Evolutionary conservation across 2,329 filamentous ascomycete species (phyloP), one percentile per base, ranked within the genome.

Genomic region (Scytalidium sp.): DNA sequence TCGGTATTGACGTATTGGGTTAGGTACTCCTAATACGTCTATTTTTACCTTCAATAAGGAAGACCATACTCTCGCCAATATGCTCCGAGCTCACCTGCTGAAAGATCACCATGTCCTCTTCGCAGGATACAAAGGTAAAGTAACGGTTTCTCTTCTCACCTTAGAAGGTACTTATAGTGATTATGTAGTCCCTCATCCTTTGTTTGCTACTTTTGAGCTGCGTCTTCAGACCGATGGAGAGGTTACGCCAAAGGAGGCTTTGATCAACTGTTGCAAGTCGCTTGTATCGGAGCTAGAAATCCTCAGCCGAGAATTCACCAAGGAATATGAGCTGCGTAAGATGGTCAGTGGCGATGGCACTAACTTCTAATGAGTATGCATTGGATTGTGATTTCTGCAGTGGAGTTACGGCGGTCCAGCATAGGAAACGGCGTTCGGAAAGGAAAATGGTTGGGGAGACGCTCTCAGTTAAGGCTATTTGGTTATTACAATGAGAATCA

Each of bases 31-130:
- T 19, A 96, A 96, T 67, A 91, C 89, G n/a, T 88, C 90, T 9
- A 88, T 97, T 70, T 99, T 99, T 74, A 84, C 90, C 51, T 85
- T 99, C 72, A 90, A 90, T 72, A 97, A 97, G 70, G 94, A 99
- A 70, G 94, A 99, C 62, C 93, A 97, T 72, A 97, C 93, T 1
- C 81, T 99, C 21, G 94, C 87, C 61, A 97, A 99, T 69, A 79
- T 99, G 49, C 80, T 99, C 50, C 82, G 87, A 43, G 85, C 90
- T 63, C 89, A 93, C 62, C 86, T 99, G 50, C 85, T 94, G 73
- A 85, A 88, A 67, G 87, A 90, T 62, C 81, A 84, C 17, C 86
- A 95, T 66, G 88, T 99, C 60, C 76, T 87, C 61, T 96, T 97
- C 78, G 85, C 92, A 52, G 94, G 88, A 11, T 99, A 99, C 78